Base-by-base conservation (phyloP, 1,284 basidiomycete genomes). In the Ceratobasidium theobromae region DNA sequence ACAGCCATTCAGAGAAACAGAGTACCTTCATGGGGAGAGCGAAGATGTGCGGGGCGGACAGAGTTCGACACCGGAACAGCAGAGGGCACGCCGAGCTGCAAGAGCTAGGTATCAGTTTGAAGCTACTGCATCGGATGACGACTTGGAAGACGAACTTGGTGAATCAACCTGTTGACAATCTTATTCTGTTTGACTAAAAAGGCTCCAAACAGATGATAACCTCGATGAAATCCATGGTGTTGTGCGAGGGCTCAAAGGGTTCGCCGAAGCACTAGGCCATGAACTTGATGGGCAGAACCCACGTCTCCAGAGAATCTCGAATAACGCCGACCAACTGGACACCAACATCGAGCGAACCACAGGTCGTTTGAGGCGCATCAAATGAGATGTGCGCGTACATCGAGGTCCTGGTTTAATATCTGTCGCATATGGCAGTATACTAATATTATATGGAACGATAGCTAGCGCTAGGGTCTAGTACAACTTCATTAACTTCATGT, bases 41-140 rank as follows among this genome's bases (percentile, higher is more conserved):
- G 83, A 79, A 55, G 78, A 77, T n/a, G 70, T 78, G 30, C 71
- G 68, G 18, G 79, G 79, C 8, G 69, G 65, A 32, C 74, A 82
- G 40, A 76, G 78, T 69, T 79, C 75, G 71, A 82, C 82, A 2
- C 75, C 78, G 11, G 78, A 80, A 52, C 81, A 87, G 71, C 75
- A 81, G 58, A 73, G 77, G 18, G 73, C 75, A 14, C 78, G 82
- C 70, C 86, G 87, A 74, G 86, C 90, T 53, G 88, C 92, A 74
- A 80, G 92, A 68, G 85, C 87, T 73, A 84, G 91, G 28, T 99
- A 87, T 76, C 95, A 98, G 76, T 98, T 98, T 73, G 96, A 99
- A 72, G 87, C 88, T n/a, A 91, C 88, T 41, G 91, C 84, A 14
- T 94, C 91, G n/a, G 97, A 99, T 74, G 95, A 99, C 73, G 95